Evolutionary conservation across 352 stramenopile genomes (phyloP).

Genomic region (Phytopythium boreale): DNA sequence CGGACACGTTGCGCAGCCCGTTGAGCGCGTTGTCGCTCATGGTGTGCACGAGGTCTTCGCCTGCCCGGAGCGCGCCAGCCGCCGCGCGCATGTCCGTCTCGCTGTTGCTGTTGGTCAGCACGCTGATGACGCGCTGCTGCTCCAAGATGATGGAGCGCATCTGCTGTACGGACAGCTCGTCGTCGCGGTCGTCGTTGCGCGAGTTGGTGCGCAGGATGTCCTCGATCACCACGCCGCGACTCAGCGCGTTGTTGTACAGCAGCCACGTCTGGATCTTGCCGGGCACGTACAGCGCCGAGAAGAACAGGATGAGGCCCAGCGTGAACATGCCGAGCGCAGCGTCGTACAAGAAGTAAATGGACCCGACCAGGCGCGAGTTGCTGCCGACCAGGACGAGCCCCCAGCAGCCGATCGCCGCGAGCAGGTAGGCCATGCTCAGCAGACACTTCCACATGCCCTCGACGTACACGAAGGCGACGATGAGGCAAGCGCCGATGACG

Average conservation of each 20-base stretch:
- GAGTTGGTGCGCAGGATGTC: conserved; percentile 91
- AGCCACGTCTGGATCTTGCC: conserved; percentile 96
- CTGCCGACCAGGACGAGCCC: conserved; percentile 85
- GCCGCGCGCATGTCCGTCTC: conserved; percentile 43
- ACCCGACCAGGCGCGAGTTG: conserved; percentile 88
- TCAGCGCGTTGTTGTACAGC: conserved; percentile 97
- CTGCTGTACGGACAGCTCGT: conserved; percentile 68
- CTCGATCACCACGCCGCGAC: conserved; percentile 94
- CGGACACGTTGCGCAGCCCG: conserved; percentile 61
- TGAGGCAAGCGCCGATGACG: conserved; percentile 63
- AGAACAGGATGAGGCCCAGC: conserved; percentile 90
- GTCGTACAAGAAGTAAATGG: conserved; percentile 94
- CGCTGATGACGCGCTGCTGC: conserved; percentile 74
- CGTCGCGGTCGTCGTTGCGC: conserved; percentile 59
- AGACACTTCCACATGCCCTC: conserved; percentile 88
- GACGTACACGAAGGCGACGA: conserved; percentile 63
- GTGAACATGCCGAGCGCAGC: conserved; percentile 91
- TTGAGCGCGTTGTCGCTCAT: conserved; percentile 71
- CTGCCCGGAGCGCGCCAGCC: conserved; percentile 14
- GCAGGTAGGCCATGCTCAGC: conserved; percentile 92
- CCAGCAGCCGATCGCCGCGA: conserved; percentile 84
- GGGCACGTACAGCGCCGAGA: conserved; percentile 88
- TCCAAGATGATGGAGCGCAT: conserved; percentile 80
- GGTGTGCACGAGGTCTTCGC: conserved; percentile 60
- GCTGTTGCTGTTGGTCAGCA: conserved; percentile 50